These are phyloP conservation scores for Mycena sanguinolenta DNA, from an alignment of 768 basidiomycete genomes.

Conservation along the genomic window DNA sequence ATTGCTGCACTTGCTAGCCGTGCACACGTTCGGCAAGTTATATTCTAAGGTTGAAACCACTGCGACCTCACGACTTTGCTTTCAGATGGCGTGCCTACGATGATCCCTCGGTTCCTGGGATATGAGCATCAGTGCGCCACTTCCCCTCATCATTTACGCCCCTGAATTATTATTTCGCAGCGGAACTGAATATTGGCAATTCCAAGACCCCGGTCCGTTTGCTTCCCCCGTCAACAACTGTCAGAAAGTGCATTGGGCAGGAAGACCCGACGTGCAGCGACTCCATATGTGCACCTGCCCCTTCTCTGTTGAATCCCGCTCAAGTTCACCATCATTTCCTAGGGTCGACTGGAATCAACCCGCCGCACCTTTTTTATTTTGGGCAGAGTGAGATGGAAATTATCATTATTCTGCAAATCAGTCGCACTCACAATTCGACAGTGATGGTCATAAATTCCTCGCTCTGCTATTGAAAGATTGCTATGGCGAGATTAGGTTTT, in stretches of 20 bases:
- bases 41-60: background rate
- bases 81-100: constrained; percentile 65
- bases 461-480: constrained; percentile 14
- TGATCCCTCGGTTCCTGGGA: constrained; percentile 59
- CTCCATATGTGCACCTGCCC: constrained; percentile 55
- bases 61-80: background rate
- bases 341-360: constrained; percentile 64
- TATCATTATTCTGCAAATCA: too few species aligned
- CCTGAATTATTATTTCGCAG: constrained; percentile 17
- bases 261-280: constrained; percentile 65
- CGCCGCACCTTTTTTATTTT: constrained; percentile 62
- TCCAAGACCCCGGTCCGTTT: constrained; percentile 51
- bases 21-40: constrained; percentile 56
- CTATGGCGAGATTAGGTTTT: background rate
- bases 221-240: constrained; percentile 50
- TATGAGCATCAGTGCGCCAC: constrained; percentile 60
- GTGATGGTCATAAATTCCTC: constrained; percentile 22
- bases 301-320: background rate
- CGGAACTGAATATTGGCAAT: constrained; percentile 60
- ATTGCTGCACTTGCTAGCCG: background rate
- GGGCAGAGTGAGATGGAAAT: constrained; percentile 51
- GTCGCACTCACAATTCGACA: background rate
- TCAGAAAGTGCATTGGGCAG: constrained; percentile 55
- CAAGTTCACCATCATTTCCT: background rate
- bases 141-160: background rate